Percentiles rank a stretch among this genome's conserved stretches.
phyloP scores from a whole-genome alignment of 495 filamentous ascomycete species.

The Aspergillus wentii region DNA sequence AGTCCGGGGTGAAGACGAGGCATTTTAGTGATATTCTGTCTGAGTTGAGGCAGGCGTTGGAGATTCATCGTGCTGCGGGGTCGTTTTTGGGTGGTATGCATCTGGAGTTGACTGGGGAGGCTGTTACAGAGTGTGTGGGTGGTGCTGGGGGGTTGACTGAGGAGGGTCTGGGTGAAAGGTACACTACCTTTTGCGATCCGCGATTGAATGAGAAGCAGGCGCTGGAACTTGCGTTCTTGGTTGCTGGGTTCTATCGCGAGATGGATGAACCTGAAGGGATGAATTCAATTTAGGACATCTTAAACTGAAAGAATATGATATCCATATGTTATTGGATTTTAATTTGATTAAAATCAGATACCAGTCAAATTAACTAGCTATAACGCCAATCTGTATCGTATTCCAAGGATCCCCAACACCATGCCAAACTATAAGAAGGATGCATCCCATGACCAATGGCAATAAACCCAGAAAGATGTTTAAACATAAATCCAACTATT shows the following conservation, averaged over 20 bases:
- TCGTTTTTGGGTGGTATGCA: slow-evolving; percentile 92
- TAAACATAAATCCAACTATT: neutral
- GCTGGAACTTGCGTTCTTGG: slow-evolving; percentile 87
- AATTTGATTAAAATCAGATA: neutral
- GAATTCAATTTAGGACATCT: slow-evolving; percentile 9
- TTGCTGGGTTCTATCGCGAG: slow-evolving; percentile 76
- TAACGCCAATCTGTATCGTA: no score
- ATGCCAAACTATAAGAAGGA: no score
- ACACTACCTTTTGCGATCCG: slow-evolving; percentile 94
- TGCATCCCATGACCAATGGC: neutral
- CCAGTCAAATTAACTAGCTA: neutral
- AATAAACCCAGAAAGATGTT: neutral
- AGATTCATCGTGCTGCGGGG: slow-evolving; percentile 75
- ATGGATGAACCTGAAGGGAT: slow-evolving; percentile 19
- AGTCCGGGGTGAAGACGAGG: slow-evolving; percentile 75
- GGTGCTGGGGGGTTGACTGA: slow-evolving; percentile 84
- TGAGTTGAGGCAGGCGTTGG: slow-evolving; percentile 73
- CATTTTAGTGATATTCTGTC: slow-evolving; percentile 80
- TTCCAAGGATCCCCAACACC: no score
- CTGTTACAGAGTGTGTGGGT: slow-evolving; percentile 93
- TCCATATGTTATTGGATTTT: neutral
- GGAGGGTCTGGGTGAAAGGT: slow-evolving; percentile 79
- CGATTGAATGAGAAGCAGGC: slow-evolving; percentile 96
- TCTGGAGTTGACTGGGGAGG: slow-evolving; percentile 90
- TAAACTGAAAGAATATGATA: neutral